Evolutionary conservation across 345 rosid genomes (phyloP).

Genomic region (Eutrema heterophyllum): DNA sequence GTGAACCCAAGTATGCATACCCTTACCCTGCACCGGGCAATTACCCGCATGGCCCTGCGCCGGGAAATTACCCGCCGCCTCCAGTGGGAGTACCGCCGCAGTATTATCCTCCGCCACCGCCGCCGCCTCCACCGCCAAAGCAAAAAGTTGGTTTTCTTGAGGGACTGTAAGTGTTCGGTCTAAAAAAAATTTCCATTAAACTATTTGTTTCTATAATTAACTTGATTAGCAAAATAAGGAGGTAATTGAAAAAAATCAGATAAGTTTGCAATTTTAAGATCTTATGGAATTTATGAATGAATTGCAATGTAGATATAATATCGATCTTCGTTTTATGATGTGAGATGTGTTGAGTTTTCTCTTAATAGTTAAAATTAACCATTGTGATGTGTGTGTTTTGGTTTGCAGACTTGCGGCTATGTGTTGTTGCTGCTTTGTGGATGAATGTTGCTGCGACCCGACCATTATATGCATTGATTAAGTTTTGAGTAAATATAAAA

Average conservation of each 20-base stretch:
- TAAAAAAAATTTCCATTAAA: not conserved
- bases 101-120: conserved; percentile 37
- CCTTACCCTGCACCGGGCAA: conserved; percentile 54
- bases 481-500: not conserved
- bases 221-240: not conserved
- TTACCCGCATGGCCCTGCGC: conserved; percentile 35
- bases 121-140: conserved; percentile 34
- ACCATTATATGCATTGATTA: conserved; percentile 35
- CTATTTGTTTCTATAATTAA: not conserved
- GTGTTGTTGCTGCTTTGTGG: conserved; percentile 71
- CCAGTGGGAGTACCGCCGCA: conserved; percentile 60
- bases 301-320: not conserved
- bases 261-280: not conserved
- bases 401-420: conserved; percentile 56
- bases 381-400: conserved; percentile 6
- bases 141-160: conserved; percentile 43
- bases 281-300: not conserved
- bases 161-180: conserved; percentile 40
- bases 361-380: not conserved
- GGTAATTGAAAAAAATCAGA: not conserved
- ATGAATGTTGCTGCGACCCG: conserved; percentile 77
- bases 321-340: not conserved
- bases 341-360: no score
- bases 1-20: conserved; percentile 53
- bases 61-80: conserved; percentile 38